Evolutionary conservation across 2,329 filamentous ascomycete species (phyloP), one percentile per base, ranked within the genome.

Genomic region (Pestalotiopsis sp.): DNA sequence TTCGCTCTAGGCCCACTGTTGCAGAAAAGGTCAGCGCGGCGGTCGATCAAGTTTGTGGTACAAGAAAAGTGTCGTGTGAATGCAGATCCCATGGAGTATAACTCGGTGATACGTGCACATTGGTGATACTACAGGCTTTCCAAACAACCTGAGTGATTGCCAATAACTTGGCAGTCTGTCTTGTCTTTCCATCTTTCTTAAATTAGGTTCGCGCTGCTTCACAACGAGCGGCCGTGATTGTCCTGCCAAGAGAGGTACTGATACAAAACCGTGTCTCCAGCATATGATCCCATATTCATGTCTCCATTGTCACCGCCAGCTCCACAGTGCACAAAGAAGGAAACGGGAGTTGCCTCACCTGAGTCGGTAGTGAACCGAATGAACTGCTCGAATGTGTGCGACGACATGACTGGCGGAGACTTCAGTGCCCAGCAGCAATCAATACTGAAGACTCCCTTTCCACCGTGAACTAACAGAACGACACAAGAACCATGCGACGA

Each of bases 1-100:
- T 82, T 69, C 89, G 87, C 77, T 92, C 90, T 1, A 91, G 81
- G 4, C 88, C 89, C 74, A 84, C 89, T 89, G 72, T n/a, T 27
- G 27, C 41, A 23, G 20, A 25, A 13, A 2, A 36, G 31, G 13
- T 69, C 14, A 64, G 64, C 58, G 17, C 41, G 5, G 31, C 36
- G 41, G 9, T 7, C 9, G 23, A 9, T 3, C 7, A 36, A 23
- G 20, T n/a, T 59, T 27, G 58, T 14, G 27, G 57, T 31, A 39
- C 31, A 36, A 36, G 31, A 31, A 62, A 11, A 36, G 39, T 62
- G 13, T n/a, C 36, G 12, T 27, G 13, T 13, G 13, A 3, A 17
- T 52, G 13, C 2, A 65, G n/a, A 63, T 31, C 5, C 59, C 52
- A 31, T 6, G 7, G 57, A 31, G 45, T n/a, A 9, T n/a, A 49